These are phyloP conservation scores for Linum usitatissimum DNA, from an alignment of 345 rosid species.

Conservation along the genomic window DNA sequence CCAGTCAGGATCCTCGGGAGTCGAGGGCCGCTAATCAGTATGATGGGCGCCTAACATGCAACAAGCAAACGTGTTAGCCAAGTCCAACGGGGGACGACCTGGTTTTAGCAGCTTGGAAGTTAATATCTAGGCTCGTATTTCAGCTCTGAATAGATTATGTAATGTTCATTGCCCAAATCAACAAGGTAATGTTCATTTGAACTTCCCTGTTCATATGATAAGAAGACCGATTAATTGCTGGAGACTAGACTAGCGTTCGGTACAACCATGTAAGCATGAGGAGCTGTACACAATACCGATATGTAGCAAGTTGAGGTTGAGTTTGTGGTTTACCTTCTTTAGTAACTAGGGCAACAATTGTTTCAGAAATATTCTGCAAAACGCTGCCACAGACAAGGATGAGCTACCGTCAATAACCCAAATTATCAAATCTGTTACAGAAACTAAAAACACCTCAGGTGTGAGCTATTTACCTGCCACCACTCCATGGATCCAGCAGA, in stretches of 20 bases:
- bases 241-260: too few relatives aligned
- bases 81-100: not conserved
- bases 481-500: conserved; percentile 95
- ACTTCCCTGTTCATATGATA: too few relatives aligned
- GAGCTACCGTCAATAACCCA: conserved; percentile 14
- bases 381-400: conserved; percentile 43
- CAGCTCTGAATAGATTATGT: too few relatives aligned
- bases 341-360: conserved; percentile 69
- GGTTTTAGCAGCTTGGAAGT: not conserved
- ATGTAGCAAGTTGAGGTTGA: not conserved
- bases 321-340: conserved; percentile 50
- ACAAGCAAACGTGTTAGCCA: not conserved
- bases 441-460: not conserved
- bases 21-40: conserved; percentile 68
- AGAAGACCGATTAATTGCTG: too few relatives aligned
- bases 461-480: conserved; percentile 49
- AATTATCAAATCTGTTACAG: too few relatives aligned
- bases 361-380: conserved; percentile 58
- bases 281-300: not conserved
- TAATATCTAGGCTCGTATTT: not conserved
- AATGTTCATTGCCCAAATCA: too few relatives aligned
- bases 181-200: too few relatives aligned
- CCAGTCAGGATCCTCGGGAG: conserved; percentile 66
- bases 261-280: too few relatives aligned
- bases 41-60: conserved; percentile 68